Evolutionary conservation across 2,329 filamentous ascomycete genomes (phyloP).

Genomic region (Cladosporium sp.): DNA sequence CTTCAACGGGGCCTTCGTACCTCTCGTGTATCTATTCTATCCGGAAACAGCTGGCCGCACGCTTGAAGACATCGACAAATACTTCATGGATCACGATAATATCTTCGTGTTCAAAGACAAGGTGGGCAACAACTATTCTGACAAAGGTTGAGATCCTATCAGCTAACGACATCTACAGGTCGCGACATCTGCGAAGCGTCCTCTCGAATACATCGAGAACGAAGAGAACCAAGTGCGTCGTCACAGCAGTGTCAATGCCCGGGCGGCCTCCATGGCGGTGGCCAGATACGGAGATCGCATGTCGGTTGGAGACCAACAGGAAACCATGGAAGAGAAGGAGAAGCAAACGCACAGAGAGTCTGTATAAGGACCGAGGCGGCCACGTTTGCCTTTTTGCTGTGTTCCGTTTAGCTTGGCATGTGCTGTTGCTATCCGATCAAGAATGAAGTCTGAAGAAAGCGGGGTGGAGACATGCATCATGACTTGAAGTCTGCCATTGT

Average conservation of each 20-base stretch:
- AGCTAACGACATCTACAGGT: background rate
- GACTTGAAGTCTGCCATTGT: background rate
- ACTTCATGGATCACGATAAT: slow-evolving; percentile 21
- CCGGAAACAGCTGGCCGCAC: slow-evolving; percentile 32
- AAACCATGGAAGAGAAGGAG: background rate
- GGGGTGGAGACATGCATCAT: background rate
- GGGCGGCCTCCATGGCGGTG: slow-evolving; percentile 21
- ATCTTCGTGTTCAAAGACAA: slow-evolving; percentile 48
- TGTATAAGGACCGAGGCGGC: background rate
- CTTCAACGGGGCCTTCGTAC: slow-evolving; percentile 48
- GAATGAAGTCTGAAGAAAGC: background rate
- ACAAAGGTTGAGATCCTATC: background rate
- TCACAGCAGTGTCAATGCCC: slow-evolving; percentile 34
- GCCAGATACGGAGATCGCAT: slow-evolving; percentile 12
- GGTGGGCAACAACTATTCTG: slow-evolving; percentile 21
- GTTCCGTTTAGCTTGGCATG: background rate
- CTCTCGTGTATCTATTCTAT: slow-evolving; percentile 40
- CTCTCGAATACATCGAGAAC: slow-evolving; percentile 45
- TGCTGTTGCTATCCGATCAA: background rate
- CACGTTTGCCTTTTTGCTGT: background rate
- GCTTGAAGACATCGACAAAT: slow-evolving; percentile 28
- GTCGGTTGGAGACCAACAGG: slow-evolving; percentile 1
- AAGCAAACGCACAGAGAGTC: background rate
- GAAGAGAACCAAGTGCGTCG: slow-evolving; percentile 38
- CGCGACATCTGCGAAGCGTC: slow-evolving; percentile 43